These are phyloP conservation scores for Phytophthora kernoviae DNA, from an alignment of 352 stramenopile species.

Conservation along the genomic window DNA sequence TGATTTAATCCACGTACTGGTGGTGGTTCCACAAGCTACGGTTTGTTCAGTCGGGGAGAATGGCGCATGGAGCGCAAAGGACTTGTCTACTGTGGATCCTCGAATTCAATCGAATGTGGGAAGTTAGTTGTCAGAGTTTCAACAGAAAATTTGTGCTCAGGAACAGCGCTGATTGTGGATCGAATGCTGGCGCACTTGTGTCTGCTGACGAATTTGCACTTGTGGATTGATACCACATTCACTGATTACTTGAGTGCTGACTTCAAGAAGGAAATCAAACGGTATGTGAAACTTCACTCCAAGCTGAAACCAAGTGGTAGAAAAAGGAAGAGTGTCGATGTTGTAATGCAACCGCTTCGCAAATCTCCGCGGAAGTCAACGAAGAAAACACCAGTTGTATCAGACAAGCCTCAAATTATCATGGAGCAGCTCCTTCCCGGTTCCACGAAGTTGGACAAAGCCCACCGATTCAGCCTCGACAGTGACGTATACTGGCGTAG, in stretches of 20 bases:
- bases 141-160: slow-evolving; percentile 13
- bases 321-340: background rate
- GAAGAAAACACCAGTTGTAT: slow-evolving; percentile 17
- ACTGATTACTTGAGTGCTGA: slow-evolving; percentile 25
- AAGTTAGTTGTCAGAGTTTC: slow-evolving; percentile 32
- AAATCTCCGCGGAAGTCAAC: background rate
- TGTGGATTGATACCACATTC: slow-evolving; percentile 25
- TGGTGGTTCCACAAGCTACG: background rate
- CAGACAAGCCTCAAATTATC: slow-evolving; percentile 12
- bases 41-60: background rate
- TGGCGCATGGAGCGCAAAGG: slow-evolving; percentile 4
- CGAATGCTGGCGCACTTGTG: slow-evolving; percentile 28
- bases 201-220: slow-evolving; percentile 37
- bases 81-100: slow-evolving; percentile 21
- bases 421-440: slow-evolving; percentile 14
- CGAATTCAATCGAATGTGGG: slow-evolving; percentile 25
- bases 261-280: slow-evolving; percentile 27
- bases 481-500: slow-evolving; percentile 36
- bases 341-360: background rate
- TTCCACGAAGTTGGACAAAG: slow-evolving; percentile 19
- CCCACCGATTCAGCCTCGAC: slow-evolving; percentile 26
- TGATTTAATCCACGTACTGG: background rate
- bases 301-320: slow-evolving; percentile 24
- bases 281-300: slow-evolving; percentile 21
- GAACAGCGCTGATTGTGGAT: slow-evolving; percentile 34